phyloP scores from a whole-genome alignment of 148 eudicot genomes.

The Arctostaphylos glauca region DNA sequence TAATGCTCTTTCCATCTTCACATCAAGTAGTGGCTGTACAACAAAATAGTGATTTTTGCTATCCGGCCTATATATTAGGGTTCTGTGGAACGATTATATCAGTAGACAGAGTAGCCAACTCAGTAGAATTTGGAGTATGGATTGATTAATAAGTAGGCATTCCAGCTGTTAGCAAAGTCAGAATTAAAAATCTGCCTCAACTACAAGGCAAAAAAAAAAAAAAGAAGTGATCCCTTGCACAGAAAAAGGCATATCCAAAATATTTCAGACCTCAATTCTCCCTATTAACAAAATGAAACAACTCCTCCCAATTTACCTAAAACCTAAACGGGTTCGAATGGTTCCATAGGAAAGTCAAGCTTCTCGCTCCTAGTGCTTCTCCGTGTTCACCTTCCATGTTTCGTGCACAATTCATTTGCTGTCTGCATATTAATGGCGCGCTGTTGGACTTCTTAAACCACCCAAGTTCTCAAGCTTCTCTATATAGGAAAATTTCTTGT shows the following conservation, averaged over 20 bases:
- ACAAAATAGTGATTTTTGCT: background rate
- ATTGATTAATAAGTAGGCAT: conserved; percentile 10
- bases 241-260: background rate
- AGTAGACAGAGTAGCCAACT: background rate
- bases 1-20: background rate
- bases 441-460: conserved; percentile 60
- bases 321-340: background rate
- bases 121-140: background rate
- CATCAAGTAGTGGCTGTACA: background rate
- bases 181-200: conserved; percentile 1
- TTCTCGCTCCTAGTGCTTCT: conserved; percentile 7
- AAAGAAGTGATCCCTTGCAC: conserved; percentile 13
- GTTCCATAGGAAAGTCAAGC: background rate
- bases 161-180: background rate
- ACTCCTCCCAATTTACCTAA: background rate
- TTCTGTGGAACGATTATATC: background rate
- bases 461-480: conserved; percentile 57
- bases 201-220: conserved; percentile 17
- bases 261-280: conserved; percentile 12
- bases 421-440: conserved; percentile 27
- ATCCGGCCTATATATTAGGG: background rate
- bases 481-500: conserved; percentile 53
- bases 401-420: background rate
- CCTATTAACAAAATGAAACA: conserved; percentile 14
- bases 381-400: background rate